Evolutionary conservation across 1,284 basidiomycete genomes (phyloP).

Genomic region (Cryptococcus neoformans): DNA sequence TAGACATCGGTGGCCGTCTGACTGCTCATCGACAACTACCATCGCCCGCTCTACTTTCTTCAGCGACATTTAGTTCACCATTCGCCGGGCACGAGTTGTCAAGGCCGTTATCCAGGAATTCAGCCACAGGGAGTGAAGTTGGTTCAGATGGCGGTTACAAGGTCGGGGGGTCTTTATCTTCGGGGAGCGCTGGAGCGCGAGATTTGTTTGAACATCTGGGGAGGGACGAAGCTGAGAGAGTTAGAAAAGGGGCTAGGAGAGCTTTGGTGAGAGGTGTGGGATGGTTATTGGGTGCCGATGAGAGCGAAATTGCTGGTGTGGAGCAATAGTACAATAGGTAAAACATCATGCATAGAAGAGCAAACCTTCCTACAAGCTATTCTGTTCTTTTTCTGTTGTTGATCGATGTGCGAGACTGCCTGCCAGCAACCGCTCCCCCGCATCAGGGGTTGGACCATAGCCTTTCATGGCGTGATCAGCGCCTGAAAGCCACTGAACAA

Average conservation of each 20-base stretch:
- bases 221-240: slow-evolving; percentile 31
- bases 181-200: background rate
- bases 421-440: slow-evolving; percentile 21
- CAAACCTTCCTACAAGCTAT: background rate
- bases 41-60: background rate
- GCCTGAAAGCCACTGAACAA: slow-evolving; percentile 35
- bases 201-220: slow-evolving; percentile 27
- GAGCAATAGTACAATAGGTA: background rate
- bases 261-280: slow-evolving; percentile 48
- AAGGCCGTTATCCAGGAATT: background rate
- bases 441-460: slow-evolving; percentile 40
- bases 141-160: background rate
- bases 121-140: background rate
- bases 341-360: background rate
- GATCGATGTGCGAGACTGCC: background rate
- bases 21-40: background rate
- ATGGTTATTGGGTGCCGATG: slow-evolving; percentile 49
- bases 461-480: slow-evolving; percentile 37
- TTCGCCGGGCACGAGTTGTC: background rate
- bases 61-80: background rate
- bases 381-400: background rate
- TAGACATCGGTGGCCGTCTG: slow-evolving; percentile 25
- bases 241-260: slow-evolving; percentile 41
- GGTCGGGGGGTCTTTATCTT: background rate
- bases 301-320: slow-evolving; percentile 30